Base-by-base conservation (phyloP, 805 yeast genomes). In the Kodamaea jinghongensis region DNA sequence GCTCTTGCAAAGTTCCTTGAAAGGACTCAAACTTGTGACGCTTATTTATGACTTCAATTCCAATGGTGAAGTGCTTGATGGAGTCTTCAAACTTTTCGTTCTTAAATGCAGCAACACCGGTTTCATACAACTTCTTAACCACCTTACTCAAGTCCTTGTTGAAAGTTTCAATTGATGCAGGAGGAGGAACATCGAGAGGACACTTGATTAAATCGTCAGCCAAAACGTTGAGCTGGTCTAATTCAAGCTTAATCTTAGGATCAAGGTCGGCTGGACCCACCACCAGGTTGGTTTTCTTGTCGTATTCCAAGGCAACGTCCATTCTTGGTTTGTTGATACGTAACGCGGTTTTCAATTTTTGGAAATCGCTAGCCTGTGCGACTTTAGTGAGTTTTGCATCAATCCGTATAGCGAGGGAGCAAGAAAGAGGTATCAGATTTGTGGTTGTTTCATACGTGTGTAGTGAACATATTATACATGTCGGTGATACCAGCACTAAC, bases 11-110 rank as follows among this genome's bases (percentile, higher is more conserved):
- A 17, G 86, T 83, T 11, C 83, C 72, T 45, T 79, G 88, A 58
- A 85, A 85, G 4, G 83, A 69, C 54, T 85, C 93, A 65, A 82
- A 83, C 55, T 82, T 81, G 30, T 82, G 75, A 60, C 93, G 73
- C 50, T 83, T 79, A 34, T 70, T 58, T 11, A 83, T 77, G 73
- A 83, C 75, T 39, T 83, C 87, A 26, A 85, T 67, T 3, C 86
- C 91, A 30, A 83, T 64, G 6, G 77, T 56, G 49, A 82, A 76
- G 50, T 79, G 83, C 52, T 80, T 81, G 28, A 75, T 72, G 1
- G 88, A 81, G 9, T 81, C 89, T 3, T 63, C 63, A 45, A 71
- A 71, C 51, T 79, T 77, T 17, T 70, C 71, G 17, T 67, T 65
- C 49, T 78, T 76, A 63, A 84, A 73, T 4, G 80, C 63, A 31